These are phyloP conservation scores for Tricholoma terreum DNA, from an alignment of 768 basidiomycete species.

Conservation along the genomic window DNA sequence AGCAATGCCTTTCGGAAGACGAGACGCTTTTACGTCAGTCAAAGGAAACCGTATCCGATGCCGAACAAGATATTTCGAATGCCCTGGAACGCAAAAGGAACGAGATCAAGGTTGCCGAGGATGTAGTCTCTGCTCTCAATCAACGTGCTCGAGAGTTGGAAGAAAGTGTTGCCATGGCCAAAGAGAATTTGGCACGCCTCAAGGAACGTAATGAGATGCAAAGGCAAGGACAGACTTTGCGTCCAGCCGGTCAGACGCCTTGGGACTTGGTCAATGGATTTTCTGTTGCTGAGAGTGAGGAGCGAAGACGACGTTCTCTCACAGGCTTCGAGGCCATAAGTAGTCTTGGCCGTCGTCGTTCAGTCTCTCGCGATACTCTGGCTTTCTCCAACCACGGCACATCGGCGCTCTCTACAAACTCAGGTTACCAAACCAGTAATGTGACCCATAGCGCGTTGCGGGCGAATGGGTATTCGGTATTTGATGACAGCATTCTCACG, in stretches of 20 bases:
- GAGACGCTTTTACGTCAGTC: constrained; percentile 46
- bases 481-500: constrained; percentile 39
- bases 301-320: constrained; percentile 3
- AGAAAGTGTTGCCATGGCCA: constrained; percentile 61
- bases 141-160: constrained; percentile 72
- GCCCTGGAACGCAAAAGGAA: constrained; percentile 55
- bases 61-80: constrained; percentile 50
- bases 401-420: constrained; percentile 28
- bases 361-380: constrained; percentile 15
- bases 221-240: constrained; percentile 39
- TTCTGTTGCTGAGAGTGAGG: constrained; percentile 12
- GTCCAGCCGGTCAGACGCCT: constrained; percentile 8
- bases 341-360: constrained; percentile 11
- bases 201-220: constrained; percentile 56
- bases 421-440: constrained; percentile 9
- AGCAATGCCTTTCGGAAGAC: constrained; percentile 54
- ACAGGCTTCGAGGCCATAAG: constrained; percentile 6
- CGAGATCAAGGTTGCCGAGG: constrained; percentile 66
- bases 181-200: constrained; percentile 53
- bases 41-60: constrained; percentile 42
- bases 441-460: constrained; percentile 20
- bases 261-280: constrained; percentile 19
- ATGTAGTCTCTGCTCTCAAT: constrained; percentile 58
- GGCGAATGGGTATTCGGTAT: constrained; percentile 38
- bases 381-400: constrained; percentile 19